Evolutionary conservation across 495 filamentous ascomycete species (phyloP).

Genomic region (Cenococcum geophilum): DNA sequence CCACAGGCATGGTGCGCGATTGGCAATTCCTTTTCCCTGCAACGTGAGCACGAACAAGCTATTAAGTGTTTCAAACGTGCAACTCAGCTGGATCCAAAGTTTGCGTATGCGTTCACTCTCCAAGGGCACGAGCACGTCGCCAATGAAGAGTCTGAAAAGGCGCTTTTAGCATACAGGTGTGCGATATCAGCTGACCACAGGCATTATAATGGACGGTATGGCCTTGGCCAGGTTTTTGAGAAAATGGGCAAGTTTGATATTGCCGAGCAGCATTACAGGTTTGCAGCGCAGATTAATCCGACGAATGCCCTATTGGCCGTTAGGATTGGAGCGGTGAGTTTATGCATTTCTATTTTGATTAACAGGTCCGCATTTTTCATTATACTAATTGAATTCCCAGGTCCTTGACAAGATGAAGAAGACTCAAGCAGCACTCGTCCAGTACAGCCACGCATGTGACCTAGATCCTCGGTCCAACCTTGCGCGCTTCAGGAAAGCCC

Average conservation of each 20-base stretch:
- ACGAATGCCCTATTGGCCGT: constrained; percentile 84
- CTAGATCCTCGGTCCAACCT: constrained; percentile 75
- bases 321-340: constrained; percentile 70
- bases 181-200: constrained; percentile 78
- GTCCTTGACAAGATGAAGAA: constrained; percentile 81
- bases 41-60: constrained; percentile 89
- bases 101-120: constrained; percentile 91
- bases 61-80: constrained; percentile 92
- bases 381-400: constrained; percentile 15
- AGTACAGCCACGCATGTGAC: constrained; percentile 72
- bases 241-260: constrained; percentile 89
- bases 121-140: constrained; percentile 95
- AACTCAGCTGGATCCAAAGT: constrained; percentile 78
- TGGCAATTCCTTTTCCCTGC: constrained; percentile 93
- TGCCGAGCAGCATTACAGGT: constrained; percentile 83
- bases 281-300: constrained; percentile 80
- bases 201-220: constrained; percentile 97
- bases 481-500: constrained; percentile 86
- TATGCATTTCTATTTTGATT: not conserved
- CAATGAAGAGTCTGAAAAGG: constrained; percentile 96
- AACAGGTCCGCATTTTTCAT: not conserved
- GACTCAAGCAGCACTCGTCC: constrained; percentile 63
- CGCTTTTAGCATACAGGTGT: constrained; percentile 72
- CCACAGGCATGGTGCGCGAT: constrained; percentile 94
- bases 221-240: constrained; percentile 85